Base-by-base conservation (phyloP, 1,139 yeast species). In the Suhomyces wounanorum region DNA sequence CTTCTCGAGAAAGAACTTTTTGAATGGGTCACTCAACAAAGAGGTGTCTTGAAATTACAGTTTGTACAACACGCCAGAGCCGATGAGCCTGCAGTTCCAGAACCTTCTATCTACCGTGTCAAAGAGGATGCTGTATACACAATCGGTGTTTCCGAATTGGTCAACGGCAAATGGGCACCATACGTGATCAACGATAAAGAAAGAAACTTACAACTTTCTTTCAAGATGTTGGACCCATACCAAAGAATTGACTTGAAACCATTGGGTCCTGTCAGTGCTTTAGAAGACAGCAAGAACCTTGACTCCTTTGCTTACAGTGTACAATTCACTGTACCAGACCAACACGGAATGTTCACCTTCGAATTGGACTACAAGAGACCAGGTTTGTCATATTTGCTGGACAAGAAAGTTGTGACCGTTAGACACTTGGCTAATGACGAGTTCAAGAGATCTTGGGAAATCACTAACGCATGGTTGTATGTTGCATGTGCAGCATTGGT, bases 361-460 rank as follows among this genome's bases (percentile, higher is more conserved):
- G 81, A 81, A 56, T 78, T 89, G 46, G 87, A 87, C 61, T 92
- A 92, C 74, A 82, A 82, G 68, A 84, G 96, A 64, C 75, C 82
- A n/a, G 98, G 98, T 8, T 76, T 80, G 59, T 78, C 88, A 30
- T 90, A 76, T 67, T 68, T 94, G 54, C 75, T 76, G 17, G 89
- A 87, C 62, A 79, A 81, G 55, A 78, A 79, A 53, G 84, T 87
- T 16, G 91, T 91, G 44, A 85, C 98, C 2, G 86, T 95, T 45
- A 85, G 99, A 68, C 98, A 95, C 69, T 81, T 89, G 64, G 97
- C 98, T 54, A 94, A 92, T 67, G 96, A 94, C 67, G 99, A 95
- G 72, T 95, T 86, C 76, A 87, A 87, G 58, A 83, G 98, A 70
- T 86, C 96, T 40, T 94, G 96, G 95, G 89, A 89, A 55, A 91